Base-by-base conservation (phyloP, 192 early-diverging fungal species). In the Polychytrium aggregatum region DNA sequence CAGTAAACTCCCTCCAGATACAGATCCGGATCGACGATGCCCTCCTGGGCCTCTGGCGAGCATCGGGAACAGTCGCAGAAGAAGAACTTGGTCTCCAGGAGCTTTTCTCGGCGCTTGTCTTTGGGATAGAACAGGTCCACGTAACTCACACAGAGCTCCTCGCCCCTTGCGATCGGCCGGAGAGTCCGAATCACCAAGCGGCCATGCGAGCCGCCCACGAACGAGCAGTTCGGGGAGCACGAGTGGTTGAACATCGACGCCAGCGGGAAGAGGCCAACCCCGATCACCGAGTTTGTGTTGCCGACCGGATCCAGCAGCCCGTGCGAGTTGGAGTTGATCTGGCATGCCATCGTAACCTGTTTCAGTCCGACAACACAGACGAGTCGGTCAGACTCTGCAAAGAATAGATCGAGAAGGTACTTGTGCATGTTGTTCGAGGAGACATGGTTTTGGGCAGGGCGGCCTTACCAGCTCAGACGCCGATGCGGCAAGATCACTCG, bases 61-160 rank as follows among this genome's bases (percentile, higher is more conserved):
- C 85, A 87, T 21, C 85, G 62, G 36, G 54, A 58, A 58, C 85
- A 87, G 60, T 79, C 69, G 67, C 85, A 87, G 82, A 81, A 85
- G 57, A 86, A 84, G 52, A 78, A 80, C 18, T 78, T 82, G 33
- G 75, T 63, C 22, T 66, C 52, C 46, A 83, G 65, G 13, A 87
- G 64, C 30, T 82, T 76, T 27, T 75, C 71, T 17, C 84, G 72
- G 22, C 85, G 70, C 64, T 86, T 79, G 56, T 83, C 72, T 46
- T 76, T 70, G 21, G 79, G 70, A 41, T 72, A 72, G 57, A 68
- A 83, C 28, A 87, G 62, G 51, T 87, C 84, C 24, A 81, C 82
- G 41, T 81, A 87, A 37, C 68, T 65, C 22, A 87, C 67, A 7
- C 67, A 72, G 25, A 87, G 64, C 25, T 80, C 81, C 9, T 75